These are phyloP conservation scores for Cyberlindnera lachancei DNA, from an alignment of 805 yeast genomes.

Conservation along the genomic window DNA sequence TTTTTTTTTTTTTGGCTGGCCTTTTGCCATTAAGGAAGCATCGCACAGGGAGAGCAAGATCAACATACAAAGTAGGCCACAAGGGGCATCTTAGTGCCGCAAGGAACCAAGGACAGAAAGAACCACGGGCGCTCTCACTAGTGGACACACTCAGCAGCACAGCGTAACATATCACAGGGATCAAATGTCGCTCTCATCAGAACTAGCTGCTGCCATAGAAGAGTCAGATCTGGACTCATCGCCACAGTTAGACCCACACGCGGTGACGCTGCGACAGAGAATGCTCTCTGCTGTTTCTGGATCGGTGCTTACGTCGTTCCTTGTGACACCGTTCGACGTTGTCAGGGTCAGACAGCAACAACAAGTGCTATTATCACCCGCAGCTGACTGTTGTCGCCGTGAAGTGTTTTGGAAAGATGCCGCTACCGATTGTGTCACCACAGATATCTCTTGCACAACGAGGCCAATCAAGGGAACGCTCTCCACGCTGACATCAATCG, in stretches of 20 bases:
- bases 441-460: slow-evolving; percentile 16
- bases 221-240: slow-evolving; percentile 12
- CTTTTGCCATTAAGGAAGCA: no score
- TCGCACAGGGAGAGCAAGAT: no score
- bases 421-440: slow-evolving; percentile 3
- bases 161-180: not conserved
- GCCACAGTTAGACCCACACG: slow-evolving; percentile 11
- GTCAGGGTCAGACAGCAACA: slow-evolving; percentile 72
- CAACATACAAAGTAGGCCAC: no score
- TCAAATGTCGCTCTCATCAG: slow-evolving; percentile 14
- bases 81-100: no score
- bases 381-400: slow-evolving; percentile 32
- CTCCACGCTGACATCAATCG: slow-evolving; percentile 64
- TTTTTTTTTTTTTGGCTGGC: no score
- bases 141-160: not conserved
- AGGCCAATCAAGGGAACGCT: slow-evolving; percentile 52
- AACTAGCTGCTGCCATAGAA: slow-evolving; percentile 16
- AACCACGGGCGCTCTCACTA: not conserved
- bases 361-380: slow-evolving; percentile 52
- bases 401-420: slow-evolving; percentile 28
- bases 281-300: slow-evolving; percentile 79
- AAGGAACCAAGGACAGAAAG: not conserved
- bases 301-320: slow-evolving; percentile 61
- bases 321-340: slow-evolving; percentile 78
- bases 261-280: slow-evolving; percentile 47